Percentiles rank a stretch among this genome's conserved stretches.
Conservation (phyloP, 192 early-diverging fungal species). For the Coemansia sp. region DNA sequence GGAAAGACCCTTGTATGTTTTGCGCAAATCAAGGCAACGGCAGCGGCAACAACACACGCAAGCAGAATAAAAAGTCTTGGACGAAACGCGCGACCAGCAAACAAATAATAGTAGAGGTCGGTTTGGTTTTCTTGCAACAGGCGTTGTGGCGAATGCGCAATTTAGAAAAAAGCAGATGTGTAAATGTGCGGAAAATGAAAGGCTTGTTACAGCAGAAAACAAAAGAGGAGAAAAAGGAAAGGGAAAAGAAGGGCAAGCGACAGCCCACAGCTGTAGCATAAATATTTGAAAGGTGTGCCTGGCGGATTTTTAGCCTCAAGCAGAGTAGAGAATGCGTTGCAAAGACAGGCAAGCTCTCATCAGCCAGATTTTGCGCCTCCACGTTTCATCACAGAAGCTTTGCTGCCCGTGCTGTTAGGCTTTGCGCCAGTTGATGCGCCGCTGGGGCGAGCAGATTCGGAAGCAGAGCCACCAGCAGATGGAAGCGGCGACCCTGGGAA, state of each 20-base stretch:
- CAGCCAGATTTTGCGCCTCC: constrained; percentile 3
- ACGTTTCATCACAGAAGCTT: constrained; percentile 19
- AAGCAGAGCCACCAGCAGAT: neutral
- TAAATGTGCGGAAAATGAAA: neutral
- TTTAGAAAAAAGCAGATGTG: neutral
- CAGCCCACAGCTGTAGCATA: too few species aligned
- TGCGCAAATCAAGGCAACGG: neutral
- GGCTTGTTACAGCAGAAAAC: neutral
- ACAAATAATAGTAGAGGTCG: neutral
- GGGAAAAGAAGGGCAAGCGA: neutral
- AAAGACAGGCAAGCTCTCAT: too few species aligned
- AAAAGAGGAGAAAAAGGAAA: neutral
- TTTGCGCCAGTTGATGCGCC: constrained; percentile 11
- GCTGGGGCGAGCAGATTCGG: neutral
- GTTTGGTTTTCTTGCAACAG: neutral
- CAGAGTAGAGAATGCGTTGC: too few species aligned
- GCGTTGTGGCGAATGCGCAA: too few species aligned
- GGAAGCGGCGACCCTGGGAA: constrained; percentile 2
- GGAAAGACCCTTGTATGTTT: neutral
- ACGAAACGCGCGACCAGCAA: neutral
- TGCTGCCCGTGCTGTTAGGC: neutral
- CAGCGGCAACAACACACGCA: neutral
- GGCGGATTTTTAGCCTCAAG: too few species aligned
- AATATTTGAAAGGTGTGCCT: too few species aligned
- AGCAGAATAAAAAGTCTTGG: neutral